A percentile compares a stretch with the other conserved stretches of the same genome.
Evolutionary conservation across 345 rosid species (phyloP).

Genomic region (Citrus reticulata): DNA sequence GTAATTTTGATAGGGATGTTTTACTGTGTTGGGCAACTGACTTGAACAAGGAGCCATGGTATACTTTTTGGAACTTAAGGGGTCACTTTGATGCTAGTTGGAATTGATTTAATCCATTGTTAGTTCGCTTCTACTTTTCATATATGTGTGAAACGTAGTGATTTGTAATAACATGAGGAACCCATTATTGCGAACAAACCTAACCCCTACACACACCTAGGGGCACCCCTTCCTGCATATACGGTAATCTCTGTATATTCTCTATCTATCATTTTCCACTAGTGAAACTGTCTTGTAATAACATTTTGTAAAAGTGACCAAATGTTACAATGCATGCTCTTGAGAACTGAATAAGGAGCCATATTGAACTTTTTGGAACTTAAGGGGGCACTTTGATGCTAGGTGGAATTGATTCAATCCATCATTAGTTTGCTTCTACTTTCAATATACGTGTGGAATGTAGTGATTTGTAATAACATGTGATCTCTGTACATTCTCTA

Average conservation of each 20-base stretch:
- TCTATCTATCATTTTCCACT: neutral
- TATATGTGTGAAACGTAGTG: neutral
- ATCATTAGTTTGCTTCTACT: neutral
- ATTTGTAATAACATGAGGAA: no score
- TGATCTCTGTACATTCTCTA: neutral
- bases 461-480: neutral
- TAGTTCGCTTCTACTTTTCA: neutral
- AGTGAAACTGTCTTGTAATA: conserved; percentile 1
- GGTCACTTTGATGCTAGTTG: neutral
- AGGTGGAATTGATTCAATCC: neutral
- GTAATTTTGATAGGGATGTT: neutral
- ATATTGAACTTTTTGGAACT: neutral
- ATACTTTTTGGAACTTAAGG: neutral
- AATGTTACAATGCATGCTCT: neutral
- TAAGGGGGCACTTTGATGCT: neutral
- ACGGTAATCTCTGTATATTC: neutral
- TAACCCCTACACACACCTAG: no score
- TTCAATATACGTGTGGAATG: neutral
- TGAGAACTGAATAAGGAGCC: neutral
- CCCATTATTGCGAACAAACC: no score
- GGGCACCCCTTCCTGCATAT: no score
- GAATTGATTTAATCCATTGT: neutral
- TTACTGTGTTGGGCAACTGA: neutral
- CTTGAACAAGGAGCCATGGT: neutral
- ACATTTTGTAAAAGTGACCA: neutral